A percentile compares a stretch with the other conserved stretches of the same genome.
Evolutionary conservation across 2,329 filamentous ascomycete genomes (phyloP).

Genomic region (Trichoderma brevicompactum): DNA sequence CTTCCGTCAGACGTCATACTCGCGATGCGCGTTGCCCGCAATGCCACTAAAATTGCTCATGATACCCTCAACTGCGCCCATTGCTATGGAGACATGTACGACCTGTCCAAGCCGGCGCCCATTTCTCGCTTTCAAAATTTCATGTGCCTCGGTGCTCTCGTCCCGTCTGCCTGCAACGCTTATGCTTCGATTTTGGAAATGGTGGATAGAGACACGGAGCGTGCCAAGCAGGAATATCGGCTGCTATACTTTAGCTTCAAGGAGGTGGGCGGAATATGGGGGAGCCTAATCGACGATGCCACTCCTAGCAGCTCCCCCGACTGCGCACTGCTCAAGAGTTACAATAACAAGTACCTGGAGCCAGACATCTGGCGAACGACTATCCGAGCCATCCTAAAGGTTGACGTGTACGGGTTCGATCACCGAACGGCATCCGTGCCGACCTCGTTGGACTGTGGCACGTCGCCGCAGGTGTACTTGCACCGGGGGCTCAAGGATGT

Average conservation of each 20-base stretch:
- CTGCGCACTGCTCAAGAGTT: constrained; percentile 33
- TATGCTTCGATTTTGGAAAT: constrained; percentile 60
- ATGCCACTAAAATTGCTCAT: constrained; percentile 55
- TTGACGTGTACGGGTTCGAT: constrained; percentile 61
- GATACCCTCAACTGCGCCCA: constrained; percentile 55
- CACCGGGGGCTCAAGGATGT: constrained; percentile 61
- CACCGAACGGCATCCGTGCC: neutral
- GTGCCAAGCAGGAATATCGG: constrained; percentile 49
- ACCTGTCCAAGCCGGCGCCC: constrained; percentile 43
- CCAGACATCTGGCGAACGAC: constrained; percentile 59
- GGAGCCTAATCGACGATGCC: constrained; percentile 37
- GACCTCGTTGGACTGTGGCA: constrained; percentile 23
- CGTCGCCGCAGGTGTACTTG: constrained; percentile 32
- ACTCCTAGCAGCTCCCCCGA: constrained; percentile 34
- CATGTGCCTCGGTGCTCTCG: constrained; percentile 62
- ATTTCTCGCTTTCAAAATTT: constrained; percentile 61
- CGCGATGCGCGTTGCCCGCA: constrained; percentile 54
- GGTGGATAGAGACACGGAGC: constrained; percentile 56
- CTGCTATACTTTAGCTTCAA: constrained; percentile 51
- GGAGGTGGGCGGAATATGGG: constrained; percentile 57
- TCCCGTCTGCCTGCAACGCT: constrained; percentile 61
- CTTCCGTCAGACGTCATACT: constrained; percentile 51
- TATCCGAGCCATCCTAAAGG: constrained; percentile 57
- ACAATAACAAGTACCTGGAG: constrained; percentile 52
- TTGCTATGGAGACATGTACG: constrained; percentile 51